These are phyloP conservation scores for Amoebophrya sp. DNA, from an alignment of 169 alveolate genomes.

Conservation along the genomic window DNA sequence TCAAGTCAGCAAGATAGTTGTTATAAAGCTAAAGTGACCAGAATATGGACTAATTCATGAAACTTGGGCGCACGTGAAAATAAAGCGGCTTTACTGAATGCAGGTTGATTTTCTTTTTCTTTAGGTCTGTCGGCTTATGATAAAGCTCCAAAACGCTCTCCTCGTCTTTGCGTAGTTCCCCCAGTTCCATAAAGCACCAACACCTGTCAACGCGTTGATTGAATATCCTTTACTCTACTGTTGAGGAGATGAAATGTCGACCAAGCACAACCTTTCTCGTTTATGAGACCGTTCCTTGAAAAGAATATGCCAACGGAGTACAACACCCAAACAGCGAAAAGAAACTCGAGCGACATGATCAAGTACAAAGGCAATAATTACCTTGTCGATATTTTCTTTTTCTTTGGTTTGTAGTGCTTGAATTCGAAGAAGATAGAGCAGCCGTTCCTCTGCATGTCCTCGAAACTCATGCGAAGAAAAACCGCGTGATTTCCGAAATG, in stretches of 20 bases:
- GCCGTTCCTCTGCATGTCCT: slow-evolving; percentile 49
- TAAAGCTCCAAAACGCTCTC: slow-evolving; percentile 40
- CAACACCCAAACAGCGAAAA: too few species aligned
- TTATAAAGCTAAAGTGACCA: too few species aligned
- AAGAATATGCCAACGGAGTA: too few species aligned
- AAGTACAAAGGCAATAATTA: too few species aligned
- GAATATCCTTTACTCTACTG: too few species aligned
- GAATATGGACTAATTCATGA: slow-evolving; percentile 37
- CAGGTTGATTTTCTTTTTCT: slow-evolving; percentile 44
- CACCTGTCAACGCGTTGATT: too few species aligned
- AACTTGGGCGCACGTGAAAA: slow-evolving; percentile 41
- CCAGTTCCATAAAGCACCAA: slow-evolving; percentile 52
- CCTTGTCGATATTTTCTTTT: slow-evolving; percentile 48
- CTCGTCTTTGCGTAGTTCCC: slow-evolving; percentile 48
- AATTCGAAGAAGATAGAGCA: slow-evolving; percentile 49
- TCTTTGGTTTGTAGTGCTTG: slow-evolving; percentile 54
- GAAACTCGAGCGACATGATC: too few species aligned
- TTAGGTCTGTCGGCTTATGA: slow-evolving; percentile 44
- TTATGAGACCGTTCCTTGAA: too few species aligned
- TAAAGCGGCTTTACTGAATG: slow-evolving; percentile 47
- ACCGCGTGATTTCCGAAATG: slow-evolving; percentile 41
- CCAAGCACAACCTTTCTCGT: too few species aligned
- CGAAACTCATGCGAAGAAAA: slow-evolving; percentile 42
- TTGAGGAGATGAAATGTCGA: too few species aligned
- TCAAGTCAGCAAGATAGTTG: too few species aligned